Conservation (phyloP, 352 stramenopile genomes). For the Phytopythium helicoides region DNA sequence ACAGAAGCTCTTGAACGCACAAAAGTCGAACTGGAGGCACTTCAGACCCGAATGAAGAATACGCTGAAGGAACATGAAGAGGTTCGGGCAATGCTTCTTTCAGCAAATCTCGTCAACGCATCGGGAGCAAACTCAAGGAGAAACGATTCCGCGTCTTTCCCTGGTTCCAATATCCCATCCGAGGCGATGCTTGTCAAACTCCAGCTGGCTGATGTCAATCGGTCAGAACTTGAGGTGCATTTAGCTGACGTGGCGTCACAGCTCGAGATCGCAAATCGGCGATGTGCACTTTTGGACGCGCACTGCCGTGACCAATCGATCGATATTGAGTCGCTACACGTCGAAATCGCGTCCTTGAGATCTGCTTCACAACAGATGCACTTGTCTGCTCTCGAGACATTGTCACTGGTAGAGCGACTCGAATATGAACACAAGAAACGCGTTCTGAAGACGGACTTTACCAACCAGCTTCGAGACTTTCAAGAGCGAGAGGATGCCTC, state of each 20-base stretch:
- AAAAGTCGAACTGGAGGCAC: constrained; percentile 23
- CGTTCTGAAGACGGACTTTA: constrained; percentile 52
- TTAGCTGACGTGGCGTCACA: constrained; percentile 47
- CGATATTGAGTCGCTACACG: constrained; percentile 48
- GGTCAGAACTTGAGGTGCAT: constrained; percentile 46
- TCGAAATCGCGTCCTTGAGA: constrained; percentile 50
- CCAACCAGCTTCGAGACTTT: constrained; percentile 62
- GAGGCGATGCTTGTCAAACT: constrained; percentile 69
- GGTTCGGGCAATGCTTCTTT: constrained; percentile 27
- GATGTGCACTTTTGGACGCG: constrained; percentile 31
- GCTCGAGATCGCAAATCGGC: constrained; percentile 40
- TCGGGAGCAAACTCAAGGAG: constrained; percentile 4
- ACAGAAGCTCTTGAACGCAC: constrained; percentile 21
- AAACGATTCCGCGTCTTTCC: constrained; percentile 8
- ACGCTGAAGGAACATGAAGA: constrained; percentile 37
- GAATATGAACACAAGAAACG: constrained; percentile 82
- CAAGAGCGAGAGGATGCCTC: constrained; percentile 67
- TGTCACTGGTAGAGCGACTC: constrained; percentile 44
- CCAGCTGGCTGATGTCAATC: constrained; percentile 52
- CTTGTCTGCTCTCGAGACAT: constrained; percentile 43
- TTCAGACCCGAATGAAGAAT: constrained; percentile 29
- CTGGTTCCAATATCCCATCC: constrained; percentile 9
- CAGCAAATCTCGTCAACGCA: constrained; percentile 23
- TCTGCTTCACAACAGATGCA: constrained; percentile 47
- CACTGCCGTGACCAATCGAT: constrained; percentile 50